These are phyloP conservation scores for Eutypella sp. DNA, from an alignment of 2,329 filamentous ascomycete genomes.

Conservation along the genomic window DNA sequence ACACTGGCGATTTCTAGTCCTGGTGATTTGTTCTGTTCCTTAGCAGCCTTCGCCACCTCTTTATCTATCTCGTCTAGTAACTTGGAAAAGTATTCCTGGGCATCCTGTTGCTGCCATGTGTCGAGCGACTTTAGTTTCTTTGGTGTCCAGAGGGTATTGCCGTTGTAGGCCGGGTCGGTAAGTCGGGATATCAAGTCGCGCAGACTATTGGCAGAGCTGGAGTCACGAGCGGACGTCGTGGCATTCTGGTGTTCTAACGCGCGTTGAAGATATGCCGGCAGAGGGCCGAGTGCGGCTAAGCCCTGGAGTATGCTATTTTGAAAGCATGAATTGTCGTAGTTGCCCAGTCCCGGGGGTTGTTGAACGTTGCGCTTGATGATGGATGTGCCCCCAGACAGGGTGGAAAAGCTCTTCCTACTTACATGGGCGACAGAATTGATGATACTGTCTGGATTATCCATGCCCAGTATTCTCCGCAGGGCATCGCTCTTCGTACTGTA, in stretches of 20 bases:
- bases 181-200: constrained; percentile 64
- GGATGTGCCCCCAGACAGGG: constrained; percentile 42
- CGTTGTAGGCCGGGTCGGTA: constrained; percentile 65
- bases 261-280: constrained; percentile 60
- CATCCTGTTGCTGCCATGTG: constrained; percentile 94
- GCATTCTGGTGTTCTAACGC: constrained; percentile 26
- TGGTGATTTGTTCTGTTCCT: constrained; percentile 24
- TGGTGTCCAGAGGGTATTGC: constrained; percentile 76
- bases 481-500: constrained; percentile 60
- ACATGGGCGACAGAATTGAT: constrained; percentile 54
- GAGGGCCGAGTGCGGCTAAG: constrained; percentile 67
- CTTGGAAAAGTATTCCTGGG: constrained; percentile 94
- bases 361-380: constrained; percentile 38
- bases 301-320: constrained; percentile 93
- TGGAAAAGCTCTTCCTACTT: constrained; percentile 50
- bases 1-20: constrained; percentile 36
- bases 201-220: constrained; percentile 45
- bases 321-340: constrained; percentile 94
- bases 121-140: constrained; percentile 82
- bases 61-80: constrained; percentile 80
- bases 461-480: constrained; percentile 57
- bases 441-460: constrained; percentile 49
- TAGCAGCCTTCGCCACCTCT: constrained; percentile 55
- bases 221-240: constrained; percentile 22
- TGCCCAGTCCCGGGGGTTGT: constrained; percentile 68